Evolutionary conservation across 306 rosid genomes (phyloP), one percentile per base, ranked within the genome.

Genomic region (Vigna reflexopilosa): DNA sequence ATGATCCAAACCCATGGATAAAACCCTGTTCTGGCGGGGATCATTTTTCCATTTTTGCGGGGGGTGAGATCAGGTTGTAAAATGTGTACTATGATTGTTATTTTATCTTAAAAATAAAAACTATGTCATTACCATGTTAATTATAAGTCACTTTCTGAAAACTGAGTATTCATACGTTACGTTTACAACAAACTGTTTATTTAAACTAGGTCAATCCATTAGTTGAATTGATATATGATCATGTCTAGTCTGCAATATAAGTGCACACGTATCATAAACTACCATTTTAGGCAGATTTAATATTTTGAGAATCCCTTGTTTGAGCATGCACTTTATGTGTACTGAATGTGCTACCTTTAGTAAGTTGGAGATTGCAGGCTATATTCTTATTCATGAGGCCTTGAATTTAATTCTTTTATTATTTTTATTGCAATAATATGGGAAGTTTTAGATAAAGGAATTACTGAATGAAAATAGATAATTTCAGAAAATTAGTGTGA

Each of bases 211-310:
- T 20, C 66, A 61, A 13, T 4, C 14, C 36, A 64, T 51, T 58
- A 9, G 73, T 40, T 72, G 79, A 54, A 67, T 16, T 42, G 72
- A 42, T 16, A 38, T 52, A 67, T 42, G 52, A 57, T 9, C 69
- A 16, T 73, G 45, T 26, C 44, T 44, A 42, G 44, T 57, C 45
- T 57, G 30, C 44, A 34, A 19, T 42, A 58, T 4, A 6, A 52
- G 52, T 55, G 52, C 40, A 16, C 0, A 4, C 1, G 6, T 51
- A 32, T 70, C 67, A 42, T 68, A 38, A 17, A 38, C 7, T n/a
- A 56, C 45, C 14, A 3, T 65, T 72, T 72, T 44, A 28, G 26
- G 74, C 16, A 40, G 68, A 52, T 65, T 51, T 73, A 16, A 57
- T 66, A 30, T 57, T 47, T 52, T 34, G 44, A 49, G 68, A n/a